A percentile compares a stretch with the other conserved stretches of the same genome.
phyloP scores from a whole-genome alignment of 2,329 filamentous ascomycete species.

The Neoascochyta sp. region DNA sequence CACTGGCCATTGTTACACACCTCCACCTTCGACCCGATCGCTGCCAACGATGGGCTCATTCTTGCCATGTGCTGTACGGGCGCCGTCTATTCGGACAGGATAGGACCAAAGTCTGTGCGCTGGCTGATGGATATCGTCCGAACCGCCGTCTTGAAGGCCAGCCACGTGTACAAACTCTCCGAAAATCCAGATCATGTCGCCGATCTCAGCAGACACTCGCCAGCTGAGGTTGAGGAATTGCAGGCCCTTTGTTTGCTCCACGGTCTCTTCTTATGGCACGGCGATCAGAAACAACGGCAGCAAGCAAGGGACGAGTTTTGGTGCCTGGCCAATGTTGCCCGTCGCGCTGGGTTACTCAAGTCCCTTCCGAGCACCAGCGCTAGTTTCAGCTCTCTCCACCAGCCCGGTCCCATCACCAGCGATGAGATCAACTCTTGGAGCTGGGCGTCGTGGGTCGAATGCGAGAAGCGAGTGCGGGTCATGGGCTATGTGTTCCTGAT shows the following conservation, averaged over 20 bases:
- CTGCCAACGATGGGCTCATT: constrained; percentile 64
- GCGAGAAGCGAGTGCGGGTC: constrained; percentile 64
- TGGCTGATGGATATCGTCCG: constrained; percentile 65
- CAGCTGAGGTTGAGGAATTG: constrained; percentile 58
- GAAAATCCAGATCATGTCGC: constrained; percentile 38
- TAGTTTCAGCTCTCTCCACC: constrained; percentile 59
- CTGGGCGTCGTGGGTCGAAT: constrained; percentile 66
- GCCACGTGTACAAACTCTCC: constrained; percentile 47
- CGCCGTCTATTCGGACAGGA: constrained; percentile 67
- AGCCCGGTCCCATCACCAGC: constrained; percentile 43
- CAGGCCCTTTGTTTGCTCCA: constrained; percentile 63
- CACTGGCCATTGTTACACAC: constrained; percentile 72
- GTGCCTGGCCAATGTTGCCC: constrained; percentile 55
- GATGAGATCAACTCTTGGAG: constrained; percentile 56
- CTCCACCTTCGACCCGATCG: constrained; percentile 64
- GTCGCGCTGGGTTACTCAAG: constrained; percentile 55
- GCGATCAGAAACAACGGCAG: constrained; percentile 62
- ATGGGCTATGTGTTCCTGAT: constrained; percentile 63
- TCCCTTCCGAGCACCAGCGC: constrained; percentile 49
- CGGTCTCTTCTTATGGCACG: constrained; percentile 65
- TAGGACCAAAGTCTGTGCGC: constrained; percentile 59
- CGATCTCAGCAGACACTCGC: constrained; percentile 37
- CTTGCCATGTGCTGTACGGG: constrained; percentile 70
- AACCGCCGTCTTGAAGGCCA: constrained; percentile 56
- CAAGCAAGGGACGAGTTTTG: constrained; percentile 59